These are phyloP conservation scores for Sporothrix schenckii DNA, from an alignment of 2,329 filamentous ascomycete species.

Conservation along the genomic window DNA sequence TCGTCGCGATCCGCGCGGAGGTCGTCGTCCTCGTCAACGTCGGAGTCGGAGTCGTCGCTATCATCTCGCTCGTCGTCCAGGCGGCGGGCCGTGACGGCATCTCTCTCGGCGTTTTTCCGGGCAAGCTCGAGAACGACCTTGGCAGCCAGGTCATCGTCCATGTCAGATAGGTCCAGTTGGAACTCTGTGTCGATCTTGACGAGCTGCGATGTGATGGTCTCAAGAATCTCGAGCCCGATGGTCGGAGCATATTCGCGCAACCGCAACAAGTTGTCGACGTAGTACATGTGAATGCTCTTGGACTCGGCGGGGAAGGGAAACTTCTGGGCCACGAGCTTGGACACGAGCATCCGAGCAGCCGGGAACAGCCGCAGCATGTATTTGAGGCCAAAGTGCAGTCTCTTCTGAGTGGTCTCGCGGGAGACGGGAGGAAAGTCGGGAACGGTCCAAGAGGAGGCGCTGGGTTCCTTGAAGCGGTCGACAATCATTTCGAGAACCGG, in stretches of 20 bases:
- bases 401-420: slow-evolving; percentile 66
- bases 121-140: slow-evolving; percentile 64
- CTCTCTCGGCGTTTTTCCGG: slow-evolving; percentile 15
- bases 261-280: slow-evolving; percentile 79
- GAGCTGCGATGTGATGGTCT: slow-evolving; percentile 79
- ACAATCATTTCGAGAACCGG: slow-evolving; percentile 65
- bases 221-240: slow-evolving; percentile 76
- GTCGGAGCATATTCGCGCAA: slow-evolving; percentile 77
- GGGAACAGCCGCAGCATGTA: slow-evolving; percentile 81
- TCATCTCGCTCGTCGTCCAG: slow-evolving; percentile 36
- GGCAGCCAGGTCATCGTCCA: slow-evolving; percentile 84
- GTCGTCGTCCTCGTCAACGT: background rate
- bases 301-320: slow-evolving; percentile 80
- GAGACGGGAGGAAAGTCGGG: slow-evolving; percentile 62
- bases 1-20: slow-evolving; percentile 37
- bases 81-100: background rate
- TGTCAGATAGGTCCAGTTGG: slow-evolving; percentile 87
- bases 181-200: slow-evolving; percentile 96
- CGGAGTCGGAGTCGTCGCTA: slow-evolving; percentile 44
- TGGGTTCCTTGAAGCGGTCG: slow-evolving; percentile 67
- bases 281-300: slow-evolving; percentile 79
- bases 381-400: slow-evolving; percentile 75
- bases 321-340: slow-evolving; percentile 65
- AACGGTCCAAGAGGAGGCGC: slow-evolving; percentile 52
- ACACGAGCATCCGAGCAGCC: slow-evolving; percentile 71